Evolutionary conservation across 2,329 filamentous ascomycete genomes (phyloP).

Genomic region (Tothia fuscella): DNA sequence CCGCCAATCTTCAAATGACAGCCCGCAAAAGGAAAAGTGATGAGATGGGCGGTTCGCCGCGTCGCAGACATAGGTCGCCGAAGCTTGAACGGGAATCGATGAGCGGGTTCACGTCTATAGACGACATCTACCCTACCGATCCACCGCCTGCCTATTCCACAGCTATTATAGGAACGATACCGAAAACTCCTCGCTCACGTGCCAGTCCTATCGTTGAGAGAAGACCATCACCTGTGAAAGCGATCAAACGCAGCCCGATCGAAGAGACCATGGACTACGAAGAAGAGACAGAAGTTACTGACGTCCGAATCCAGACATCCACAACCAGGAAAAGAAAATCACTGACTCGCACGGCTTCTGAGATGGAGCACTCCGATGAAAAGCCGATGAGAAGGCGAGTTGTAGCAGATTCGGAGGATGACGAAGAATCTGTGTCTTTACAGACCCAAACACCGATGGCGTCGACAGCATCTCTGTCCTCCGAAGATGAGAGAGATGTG

Average conservation of each 20-base stretch:
- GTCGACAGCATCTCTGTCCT: background rate
- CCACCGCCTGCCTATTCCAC: conserved; percentile 10
- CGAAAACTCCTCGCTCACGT: background rate
- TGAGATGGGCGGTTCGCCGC: conserved; percentile 5
- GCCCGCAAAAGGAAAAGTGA: conserved; percentile 9
- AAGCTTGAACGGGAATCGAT: background rate
- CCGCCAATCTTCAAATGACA: background rate
- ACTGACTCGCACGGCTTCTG: conserved; percentile 4
- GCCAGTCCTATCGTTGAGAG: background rate
- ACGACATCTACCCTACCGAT: conserved; percentile 8
- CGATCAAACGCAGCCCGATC: background rate
- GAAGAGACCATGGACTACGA: conserved; percentile 1
- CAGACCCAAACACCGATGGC: conserved; percentile 3
- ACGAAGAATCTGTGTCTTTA: background rate
- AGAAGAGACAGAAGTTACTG: conserved; percentile 1
- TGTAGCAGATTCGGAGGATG: conserved; percentile 9
- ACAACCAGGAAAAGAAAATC: conserved; percentile 6
- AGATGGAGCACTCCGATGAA: conserved; percentile 1
- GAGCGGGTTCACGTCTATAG: conserved; percentile 8
- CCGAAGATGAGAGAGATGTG: background rate
- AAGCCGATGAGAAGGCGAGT: background rate
- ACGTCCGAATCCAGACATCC: background rate
- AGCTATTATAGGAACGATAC: background rate
- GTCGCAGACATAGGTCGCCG: conserved; percentile 1
- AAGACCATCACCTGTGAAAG: too few species aligned